These are phyloP conservation scores for Phytophthora meadii DNA, from an alignment of 352 stramenopile species.

Conservation along the genomic window DNA sequence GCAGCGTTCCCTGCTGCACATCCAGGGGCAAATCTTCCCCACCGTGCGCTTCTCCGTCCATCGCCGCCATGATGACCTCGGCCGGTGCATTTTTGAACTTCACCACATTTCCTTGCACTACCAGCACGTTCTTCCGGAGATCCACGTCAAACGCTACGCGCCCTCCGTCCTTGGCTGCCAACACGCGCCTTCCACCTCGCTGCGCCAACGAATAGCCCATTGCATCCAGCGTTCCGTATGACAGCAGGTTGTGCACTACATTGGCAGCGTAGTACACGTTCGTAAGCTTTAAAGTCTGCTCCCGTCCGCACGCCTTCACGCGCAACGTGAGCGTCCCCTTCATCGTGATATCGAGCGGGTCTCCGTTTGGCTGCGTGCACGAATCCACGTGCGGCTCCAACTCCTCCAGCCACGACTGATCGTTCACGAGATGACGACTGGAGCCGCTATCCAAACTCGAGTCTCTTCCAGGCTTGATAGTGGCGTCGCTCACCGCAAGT, in stretches of 20 bases:
- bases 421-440: no score
- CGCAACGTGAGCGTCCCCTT: no score
- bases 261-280: background rate
- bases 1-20: background rate
- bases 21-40: background rate
- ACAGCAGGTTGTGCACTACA: background rate
- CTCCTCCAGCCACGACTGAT: no score
- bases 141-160: constrained; percentile 7
- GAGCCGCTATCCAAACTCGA: no score
- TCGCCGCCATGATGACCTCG: constrained; percentile 5
- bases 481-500: no score
- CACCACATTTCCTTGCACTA: constrained; percentile 1
- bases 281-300: no score
- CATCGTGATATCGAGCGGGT: no score
- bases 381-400: no score
- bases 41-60: background rate
- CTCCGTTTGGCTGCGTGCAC: no score
- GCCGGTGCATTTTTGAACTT: background rate
- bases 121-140: no score
- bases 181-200: background rate
- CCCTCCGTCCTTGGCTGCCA: constrained; percentile 3
- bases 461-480: no score
- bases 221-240: constrained; percentile 1
- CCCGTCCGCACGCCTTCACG: no score
- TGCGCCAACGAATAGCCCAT: background rate